Percentiles rank a stretch among this genome's conserved stretches.
These are phyloP conservation scores for Inga leiocalycina DNA, from an alignment of 306 rosid species.

Conservation along the genomic window DNA sequence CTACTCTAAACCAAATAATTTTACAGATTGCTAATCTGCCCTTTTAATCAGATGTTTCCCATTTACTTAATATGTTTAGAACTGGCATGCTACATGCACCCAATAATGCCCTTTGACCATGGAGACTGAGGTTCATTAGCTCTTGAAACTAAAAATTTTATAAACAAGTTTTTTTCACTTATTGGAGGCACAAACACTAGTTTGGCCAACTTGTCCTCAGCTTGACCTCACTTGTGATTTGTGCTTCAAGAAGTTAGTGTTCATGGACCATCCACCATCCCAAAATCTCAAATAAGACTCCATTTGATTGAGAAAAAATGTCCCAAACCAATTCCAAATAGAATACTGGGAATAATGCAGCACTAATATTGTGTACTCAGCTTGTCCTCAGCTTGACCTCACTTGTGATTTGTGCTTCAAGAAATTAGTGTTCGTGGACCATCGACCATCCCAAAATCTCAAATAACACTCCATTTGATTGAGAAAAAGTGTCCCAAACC, in stretches of 20 bases:
- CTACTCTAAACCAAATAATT: neutral
- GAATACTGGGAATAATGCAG: no score
- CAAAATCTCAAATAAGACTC: no score
- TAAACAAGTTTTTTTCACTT: neutral
- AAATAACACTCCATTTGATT: no score
- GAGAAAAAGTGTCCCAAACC: no score
- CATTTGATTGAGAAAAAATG: constrained; percentile 11
- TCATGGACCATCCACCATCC: neutral
- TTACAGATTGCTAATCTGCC: neutral
- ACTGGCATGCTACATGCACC: neutral
- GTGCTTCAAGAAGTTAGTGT: neutral
- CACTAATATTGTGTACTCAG: no score
- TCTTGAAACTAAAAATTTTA: neutral
- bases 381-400: neutral
- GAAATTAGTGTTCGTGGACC: no score
- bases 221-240: neutral
- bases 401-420: no score
- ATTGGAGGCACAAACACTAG: neutral
- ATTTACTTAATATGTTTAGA: neutral
- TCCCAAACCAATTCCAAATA: neutral
- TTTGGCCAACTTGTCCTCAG: neutral
- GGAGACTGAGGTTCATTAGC: neutral
- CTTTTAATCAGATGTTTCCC: neutral
- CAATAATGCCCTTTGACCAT: neutral
- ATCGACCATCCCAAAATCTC: no score